Percentiles rank a stretch among this genome's conserved stretches.
phyloP scores from a whole-genome alignment of 1,139 yeast species.

The Taphrina confusa region DNA sequence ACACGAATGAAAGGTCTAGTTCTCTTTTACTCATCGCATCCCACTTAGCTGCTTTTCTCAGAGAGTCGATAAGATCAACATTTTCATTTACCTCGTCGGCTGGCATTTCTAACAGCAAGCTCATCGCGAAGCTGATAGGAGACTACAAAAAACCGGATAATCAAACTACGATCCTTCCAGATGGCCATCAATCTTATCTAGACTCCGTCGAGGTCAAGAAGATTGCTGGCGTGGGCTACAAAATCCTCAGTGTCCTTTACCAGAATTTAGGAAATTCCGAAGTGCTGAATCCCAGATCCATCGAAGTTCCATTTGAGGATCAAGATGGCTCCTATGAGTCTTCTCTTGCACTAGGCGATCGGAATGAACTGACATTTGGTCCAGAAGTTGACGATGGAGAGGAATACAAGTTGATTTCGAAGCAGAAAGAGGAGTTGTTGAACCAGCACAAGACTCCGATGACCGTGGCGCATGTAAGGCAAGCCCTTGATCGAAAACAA shows the following conservation, averaged over 20 bases:
- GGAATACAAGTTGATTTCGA: constrained; percentile 16
- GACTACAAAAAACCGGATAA: constrained; percentile 46
- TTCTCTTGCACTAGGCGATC: not conserved
- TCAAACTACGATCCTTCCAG: constrained; percentile 37
- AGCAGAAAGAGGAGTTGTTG: constrained; percentile 15
- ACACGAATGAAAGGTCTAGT: not conserved
- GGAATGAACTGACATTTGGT: not conserved
- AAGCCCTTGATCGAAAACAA: not conserved
- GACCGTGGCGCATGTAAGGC: constrained; percentile 14
- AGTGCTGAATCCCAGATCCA: not conserved
- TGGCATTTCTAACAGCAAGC: constrained; percentile 46
- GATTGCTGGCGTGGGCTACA: constrained; percentile 32
- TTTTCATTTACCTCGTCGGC: constrained; percentile 46
- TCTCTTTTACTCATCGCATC: constrained; percentile 43
- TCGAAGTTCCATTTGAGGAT: not conserved
- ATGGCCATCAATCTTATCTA: constrained; percentile 4
- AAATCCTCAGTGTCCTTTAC: constrained; percentile 36
- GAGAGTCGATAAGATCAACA: constrained; percentile 43
- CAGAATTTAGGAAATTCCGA: constrained; percentile 2
- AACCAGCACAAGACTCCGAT: not conserved
- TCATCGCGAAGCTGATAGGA: constrained; percentile 47
- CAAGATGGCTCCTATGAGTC: not conserved
- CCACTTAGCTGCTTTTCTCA: constrained; percentile 44
- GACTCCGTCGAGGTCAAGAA: constrained; percentile 20
- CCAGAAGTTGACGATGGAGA: constrained; percentile 18